Percentiles rank a stretch among this genome's conserved stretches.
Evolutionary conservation across 2,329 filamentous ascomycete species (phyloP).

Genomic region (Xylariaceae sp.): DNA sequence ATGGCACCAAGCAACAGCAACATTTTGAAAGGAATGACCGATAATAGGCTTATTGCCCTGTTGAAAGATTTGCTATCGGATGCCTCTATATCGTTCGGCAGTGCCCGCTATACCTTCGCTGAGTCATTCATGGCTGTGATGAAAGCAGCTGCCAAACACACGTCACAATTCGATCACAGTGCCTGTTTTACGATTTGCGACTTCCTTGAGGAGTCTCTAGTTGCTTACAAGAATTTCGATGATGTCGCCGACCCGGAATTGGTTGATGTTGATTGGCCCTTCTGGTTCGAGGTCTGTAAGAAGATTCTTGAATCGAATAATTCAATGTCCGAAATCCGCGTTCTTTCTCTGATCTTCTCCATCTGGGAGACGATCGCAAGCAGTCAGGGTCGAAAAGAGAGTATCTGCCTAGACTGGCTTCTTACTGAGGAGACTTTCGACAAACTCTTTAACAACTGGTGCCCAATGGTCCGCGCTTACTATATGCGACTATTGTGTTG

Average conservation of each 20-base stretch:
- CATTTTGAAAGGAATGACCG: slow-evolving; percentile 80
- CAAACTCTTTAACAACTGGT: slow-evolving; percentile 90
- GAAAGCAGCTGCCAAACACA: slow-evolving; percentile 75
- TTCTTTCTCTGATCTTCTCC: slow-evolving; percentile 81
- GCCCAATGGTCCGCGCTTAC: slow-evolving; percentile 92
- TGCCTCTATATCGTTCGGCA: slow-evolving; percentile 46
- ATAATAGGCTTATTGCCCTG: slow-evolving; percentile 83
- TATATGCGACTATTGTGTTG: slow-evolving; percentile 91
- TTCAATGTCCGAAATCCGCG: slow-evolving; percentile 85
- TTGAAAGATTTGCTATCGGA: slow-evolving; percentile 78
- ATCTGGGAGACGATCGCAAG: slow-evolving; percentile 77
- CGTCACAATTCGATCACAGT: slow-evolving; percentile 80
- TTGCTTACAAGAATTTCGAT: slow-evolving; percentile 62
- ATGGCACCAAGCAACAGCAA: slow-evolving; percentile 67
- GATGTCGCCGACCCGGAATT: slow-evolving; percentile 45
- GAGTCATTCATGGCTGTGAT: slow-evolving; percentile 76
- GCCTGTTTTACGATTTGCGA: slow-evolving; percentile 92
- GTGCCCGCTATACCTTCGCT: slow-evolving; percentile 73
- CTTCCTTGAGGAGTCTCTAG: slow-evolving; percentile 82
- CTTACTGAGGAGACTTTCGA: slow-evolving; percentile 78
- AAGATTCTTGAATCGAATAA: slow-evolving; percentile 84
- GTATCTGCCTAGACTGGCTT: slow-evolving; percentile 77
- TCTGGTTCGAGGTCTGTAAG: slow-evolving; percentile 83
- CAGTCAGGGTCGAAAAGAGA: slow-evolving; percentile 70
- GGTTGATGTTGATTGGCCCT: slow-evolving; percentile 74